Base-by-base conservation (phyloP, 108 stramenopile species). In the Pseudonitzschia multiseries region DNA sequence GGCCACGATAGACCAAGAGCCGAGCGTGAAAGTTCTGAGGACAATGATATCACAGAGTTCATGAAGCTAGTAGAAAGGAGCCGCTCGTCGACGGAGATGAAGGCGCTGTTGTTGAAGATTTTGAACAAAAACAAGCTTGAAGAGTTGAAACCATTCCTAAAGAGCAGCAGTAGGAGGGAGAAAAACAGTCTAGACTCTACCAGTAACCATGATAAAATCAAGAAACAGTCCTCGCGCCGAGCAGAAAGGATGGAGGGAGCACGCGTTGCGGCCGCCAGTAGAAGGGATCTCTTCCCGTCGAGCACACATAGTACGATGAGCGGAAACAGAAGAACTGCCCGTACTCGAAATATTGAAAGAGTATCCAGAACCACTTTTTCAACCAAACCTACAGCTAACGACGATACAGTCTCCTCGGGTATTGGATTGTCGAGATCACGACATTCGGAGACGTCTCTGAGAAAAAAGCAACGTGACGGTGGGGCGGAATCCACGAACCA, bases 101-200 rank as follows among this genome's bases (percentile, higher is more conserved):
- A 62, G 61, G 33, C 32, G 61, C 32, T 62, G 32, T 17, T 62
- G 32, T 40, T 62, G 61, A 62, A 40, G n/a, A 62, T 62, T 40
- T 22, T 62, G 36, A 40, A 62, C 32, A 8, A 26, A 40, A 62
- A 62, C 33, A 62, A 62, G 18, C 1, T 21, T 21, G 61, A 62
- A 31, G 15, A 33, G 40, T 40, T 62, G 32, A 62, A 62, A 33
- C 32, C 61, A 31, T 62, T 21, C 40, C 33, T 62, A 9, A 24
- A 26, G 24, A 20, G 20, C 10, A 56, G 24, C 54, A 24, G 22
- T 2, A 56, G 24, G 54, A 18, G 2, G 46, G 46, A 48, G 17
- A 48, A 14, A 48, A 14, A 3, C 1, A 18, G 46, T 48, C 46
- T 48, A 48, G 46, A 48, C 12, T 48, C 46, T 10, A 48, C 46